Evolutionary conservation across 163 green algal species (phyloP).

Genomic region (Volvox carteri): DNA sequence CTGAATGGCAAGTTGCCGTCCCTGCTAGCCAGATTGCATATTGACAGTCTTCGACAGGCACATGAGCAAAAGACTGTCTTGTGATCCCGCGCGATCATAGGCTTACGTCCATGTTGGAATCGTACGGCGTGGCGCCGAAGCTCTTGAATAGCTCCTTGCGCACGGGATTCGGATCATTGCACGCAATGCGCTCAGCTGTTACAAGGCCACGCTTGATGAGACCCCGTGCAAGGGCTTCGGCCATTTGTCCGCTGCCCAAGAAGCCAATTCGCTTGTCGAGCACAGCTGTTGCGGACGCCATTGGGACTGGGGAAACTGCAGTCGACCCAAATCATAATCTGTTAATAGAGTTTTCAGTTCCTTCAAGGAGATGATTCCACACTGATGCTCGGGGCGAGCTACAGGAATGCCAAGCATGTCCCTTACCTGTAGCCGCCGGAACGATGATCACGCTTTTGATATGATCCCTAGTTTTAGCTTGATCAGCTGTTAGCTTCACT

Average conservation of each 20-base stretch:
- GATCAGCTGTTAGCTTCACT: conserved; percentile 29
- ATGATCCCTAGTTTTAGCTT: not conserved
- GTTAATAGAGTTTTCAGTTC: not conserved
- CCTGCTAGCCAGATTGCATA: no score
- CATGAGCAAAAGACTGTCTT: no score
- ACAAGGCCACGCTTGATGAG: conserved; percentile 86
- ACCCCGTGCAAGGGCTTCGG: conserved; percentile 90
- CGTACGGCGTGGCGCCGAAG: conserved; percentile 74
- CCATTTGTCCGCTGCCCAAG: conserved; percentile 91
- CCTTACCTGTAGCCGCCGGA: not conserved
- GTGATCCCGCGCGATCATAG: no score
- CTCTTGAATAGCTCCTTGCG: conserved; percentile 86
- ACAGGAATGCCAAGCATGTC: not conserved
- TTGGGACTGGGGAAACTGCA: not conserved
- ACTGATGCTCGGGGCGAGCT: no score
- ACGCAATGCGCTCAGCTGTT: conserved; percentile 75
- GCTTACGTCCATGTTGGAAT: conserved; percentile 81
- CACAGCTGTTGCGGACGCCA: conserved; percentile 1
- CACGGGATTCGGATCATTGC: conserved; percentile 77
- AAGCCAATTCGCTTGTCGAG: conserved; percentile 85
- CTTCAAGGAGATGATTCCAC: no score
- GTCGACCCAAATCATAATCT: not conserved
- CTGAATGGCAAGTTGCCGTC: no score
- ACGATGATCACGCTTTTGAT: conserved; percentile 13
- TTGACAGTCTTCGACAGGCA: no score